Percentiles rank a stretch among this genome's conserved stretches.
phyloP scores from a whole-genome alignment of 306 rosid species.

The Quercus alba region DNA sequence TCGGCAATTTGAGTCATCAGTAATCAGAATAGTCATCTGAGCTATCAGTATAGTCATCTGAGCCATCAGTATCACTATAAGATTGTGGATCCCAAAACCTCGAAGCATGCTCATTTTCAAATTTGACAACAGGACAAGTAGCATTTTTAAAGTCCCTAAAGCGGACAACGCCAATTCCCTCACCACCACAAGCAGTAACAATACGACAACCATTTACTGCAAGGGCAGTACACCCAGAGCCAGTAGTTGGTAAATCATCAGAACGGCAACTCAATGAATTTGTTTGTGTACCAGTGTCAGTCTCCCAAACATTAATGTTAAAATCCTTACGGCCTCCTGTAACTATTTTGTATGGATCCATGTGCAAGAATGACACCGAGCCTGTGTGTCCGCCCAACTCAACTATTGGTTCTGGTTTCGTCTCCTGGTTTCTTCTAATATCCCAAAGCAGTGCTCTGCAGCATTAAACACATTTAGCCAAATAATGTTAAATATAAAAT shows the following conservation, averaged over 20 bases:
- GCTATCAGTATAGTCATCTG: no score
- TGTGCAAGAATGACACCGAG: constrained; percentile 48
- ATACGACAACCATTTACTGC: constrained; percentile 62
- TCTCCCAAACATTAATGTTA: constrained; percentile 55
- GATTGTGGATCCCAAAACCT: constrained; percentile 59
- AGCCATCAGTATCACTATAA: constrained; percentile 13
- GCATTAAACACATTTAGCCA: not conserved
- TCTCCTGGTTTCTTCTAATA: constrained; percentile 60
- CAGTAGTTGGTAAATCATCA: not conserved
- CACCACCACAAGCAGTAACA: constrained; percentile 34
- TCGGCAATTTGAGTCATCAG: not conserved
- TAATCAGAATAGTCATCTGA: no score
- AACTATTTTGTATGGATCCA: constrained; percentile 75
- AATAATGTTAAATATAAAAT: not conserved
- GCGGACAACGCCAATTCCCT: constrained; percentile 18
- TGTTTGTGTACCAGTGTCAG: constrained; percentile 45
- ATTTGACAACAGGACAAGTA: constrained; percentile 23
- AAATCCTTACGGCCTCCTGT: constrained; percentile 45
- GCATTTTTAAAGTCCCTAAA: constrained; percentile 53
- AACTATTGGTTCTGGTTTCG: constrained; percentile 41
- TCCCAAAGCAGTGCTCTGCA: constrained; percentile 90
- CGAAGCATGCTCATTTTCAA: constrained; percentile 28
- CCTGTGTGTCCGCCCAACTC: constrained; percentile 68
- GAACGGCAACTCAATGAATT: constrained; percentile 39
- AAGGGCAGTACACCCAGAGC: constrained; percentile 44